These are phyloP conservation scores for Aspergillus arachidicola DNA, from an alignment of 2,329 filamentous ascomycete species.

Conservation along the genomic window DNA sequence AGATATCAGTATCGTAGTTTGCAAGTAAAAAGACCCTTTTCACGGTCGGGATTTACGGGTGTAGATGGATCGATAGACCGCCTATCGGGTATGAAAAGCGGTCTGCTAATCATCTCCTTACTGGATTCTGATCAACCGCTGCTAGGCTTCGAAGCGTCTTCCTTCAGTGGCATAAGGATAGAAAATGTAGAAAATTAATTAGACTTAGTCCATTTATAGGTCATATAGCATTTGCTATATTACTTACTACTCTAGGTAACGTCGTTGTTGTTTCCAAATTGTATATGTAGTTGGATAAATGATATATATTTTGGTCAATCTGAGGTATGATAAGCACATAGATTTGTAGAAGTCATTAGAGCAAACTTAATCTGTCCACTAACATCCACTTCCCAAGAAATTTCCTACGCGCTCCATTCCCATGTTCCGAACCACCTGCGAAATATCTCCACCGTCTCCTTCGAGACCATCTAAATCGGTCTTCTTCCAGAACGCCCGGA, in stretches of 20 bases:
- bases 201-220: not conserved
- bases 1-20: not conserved
- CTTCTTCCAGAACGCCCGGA: conserved; percentile 76
- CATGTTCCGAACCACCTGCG: conserved; percentile 8
- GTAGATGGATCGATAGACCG: not conserved
- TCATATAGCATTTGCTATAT: not conserved
- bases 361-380: not conserved
- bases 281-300: not conserved
- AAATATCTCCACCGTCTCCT: conserved; percentile 21
- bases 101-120: not conserved
- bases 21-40: not conserved
- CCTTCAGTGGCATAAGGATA: too few species aligned
- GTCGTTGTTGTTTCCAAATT: not conserved
- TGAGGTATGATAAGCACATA: not conserved
- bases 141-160: not conserved
- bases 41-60: not conserved
- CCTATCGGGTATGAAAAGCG: not conserved
- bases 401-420: conserved; percentile 11
- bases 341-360: not conserved
- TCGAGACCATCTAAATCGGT: conserved; percentile 52
- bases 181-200: not conserved
- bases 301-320: not conserved
- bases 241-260: not conserved
- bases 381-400: conserved; percentile 23
- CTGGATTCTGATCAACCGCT: not conserved